A percentile compares a stretch with the other conserved stretches of the same genome.
Evolutionary conservation across 106 monocot species (phyloP).

Genomic region (Apostasia ramifera): DNA sequence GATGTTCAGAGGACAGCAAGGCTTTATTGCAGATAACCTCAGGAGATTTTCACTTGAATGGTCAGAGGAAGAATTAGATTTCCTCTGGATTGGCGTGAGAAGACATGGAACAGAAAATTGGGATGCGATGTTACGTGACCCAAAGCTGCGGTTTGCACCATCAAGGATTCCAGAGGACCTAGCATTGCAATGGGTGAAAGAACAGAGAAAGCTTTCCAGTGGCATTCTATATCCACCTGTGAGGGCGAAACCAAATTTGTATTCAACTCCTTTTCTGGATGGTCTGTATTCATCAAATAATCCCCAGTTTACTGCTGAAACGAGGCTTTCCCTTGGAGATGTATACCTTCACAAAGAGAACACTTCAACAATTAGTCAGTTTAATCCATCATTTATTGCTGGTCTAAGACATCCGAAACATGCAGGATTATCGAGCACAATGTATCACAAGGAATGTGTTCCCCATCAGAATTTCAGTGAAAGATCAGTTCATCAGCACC

Average conservation of each 20-base stretch:
- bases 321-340: constrained; percentile 61
- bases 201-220: constrained; percentile 57
- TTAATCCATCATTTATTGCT: constrained; percentile 9
- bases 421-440: constrained; percentile 6
- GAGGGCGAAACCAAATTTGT: constrained; percentile 1
- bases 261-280: not conserved
- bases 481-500: constrained; percentile 5
- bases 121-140: constrained; percentile 67
- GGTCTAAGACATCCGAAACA: constrained; percentile 8
- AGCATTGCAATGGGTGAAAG: constrained; percentile 59
- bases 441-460: constrained; percentile 10
- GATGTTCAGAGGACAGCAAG: constrained; percentile 25
- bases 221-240: constrained; percentile 15
- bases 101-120: constrained; percentile 80
- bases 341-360: constrained; percentile 28
- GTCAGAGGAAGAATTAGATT: constrained; percentile 94
- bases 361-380: constrained; percentile 9
- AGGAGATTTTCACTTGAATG: constrained; percentile 31
- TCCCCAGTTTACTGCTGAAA: constrained; percentile 23
- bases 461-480: constrained; percentile 14
- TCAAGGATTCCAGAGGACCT: constrained; percentile 55
- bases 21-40: constrained; percentile 9
- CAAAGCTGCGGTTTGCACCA: constrained; percentile 37
- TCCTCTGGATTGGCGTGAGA: constrained; percentile 93
- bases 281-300: constrained; percentile 12